These are phyloP conservation scores for Pythium aristosporum DNA, from an alignment of 352 stramenopile species.

Conservation along the genomic window DNA sequence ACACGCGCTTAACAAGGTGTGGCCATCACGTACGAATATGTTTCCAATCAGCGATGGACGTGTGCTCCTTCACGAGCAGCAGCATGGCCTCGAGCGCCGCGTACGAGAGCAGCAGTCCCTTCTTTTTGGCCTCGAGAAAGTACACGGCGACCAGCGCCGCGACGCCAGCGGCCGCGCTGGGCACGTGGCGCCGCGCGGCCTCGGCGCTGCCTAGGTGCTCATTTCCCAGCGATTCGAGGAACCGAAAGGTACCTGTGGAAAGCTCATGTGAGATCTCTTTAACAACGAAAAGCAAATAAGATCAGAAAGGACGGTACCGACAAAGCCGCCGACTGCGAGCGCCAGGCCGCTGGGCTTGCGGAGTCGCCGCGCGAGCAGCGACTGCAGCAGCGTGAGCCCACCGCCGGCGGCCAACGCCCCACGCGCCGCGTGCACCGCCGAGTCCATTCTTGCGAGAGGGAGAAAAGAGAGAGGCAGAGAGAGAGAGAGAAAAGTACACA, in stretches of 20 bases:
- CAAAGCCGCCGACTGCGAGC: conserved; percentile 53
- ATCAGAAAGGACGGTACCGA: conserved; percentile 28
- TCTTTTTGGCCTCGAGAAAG: conserved; percentile 52
- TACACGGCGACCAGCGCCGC: conserved; percentile 36
- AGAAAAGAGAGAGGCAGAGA: too few relatives aligned
- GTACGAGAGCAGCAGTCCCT: conserved; percentile 56
- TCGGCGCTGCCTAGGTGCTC: neutral
- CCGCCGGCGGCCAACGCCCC: conserved; percentile 41
- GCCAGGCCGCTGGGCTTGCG: conserved; percentile 48
- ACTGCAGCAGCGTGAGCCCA: conserved; percentile 41
- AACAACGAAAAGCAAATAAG: neutral
- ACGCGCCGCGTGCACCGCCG: conserved; percentile 36
- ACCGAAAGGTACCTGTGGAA: conserved; percentile 22
- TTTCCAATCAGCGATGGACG: conserved; percentile 39
- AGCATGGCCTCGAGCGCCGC: conserved; percentile 50
- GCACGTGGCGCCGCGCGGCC: conserved; percentile 2
- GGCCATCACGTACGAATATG: conserved; percentile 44
- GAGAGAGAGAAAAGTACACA: neutral
- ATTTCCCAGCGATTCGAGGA: conserved; percentile 20
- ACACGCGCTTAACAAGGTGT: neutral
- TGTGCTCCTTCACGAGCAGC: conserved; percentile 40
- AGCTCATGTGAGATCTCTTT: neutral
- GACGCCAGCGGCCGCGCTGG: conserved; percentile 10
- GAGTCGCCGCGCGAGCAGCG: conserved; percentile 41
- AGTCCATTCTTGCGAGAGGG: conserved; percentile 27